Percentiles rank a stretch among this genome's conserved stretches.
These are phyloP conservation scores for Nicotiana obtusifolia DNA, from an alignment of 257 asterid species.

Conservation along the genomic window DNA sequence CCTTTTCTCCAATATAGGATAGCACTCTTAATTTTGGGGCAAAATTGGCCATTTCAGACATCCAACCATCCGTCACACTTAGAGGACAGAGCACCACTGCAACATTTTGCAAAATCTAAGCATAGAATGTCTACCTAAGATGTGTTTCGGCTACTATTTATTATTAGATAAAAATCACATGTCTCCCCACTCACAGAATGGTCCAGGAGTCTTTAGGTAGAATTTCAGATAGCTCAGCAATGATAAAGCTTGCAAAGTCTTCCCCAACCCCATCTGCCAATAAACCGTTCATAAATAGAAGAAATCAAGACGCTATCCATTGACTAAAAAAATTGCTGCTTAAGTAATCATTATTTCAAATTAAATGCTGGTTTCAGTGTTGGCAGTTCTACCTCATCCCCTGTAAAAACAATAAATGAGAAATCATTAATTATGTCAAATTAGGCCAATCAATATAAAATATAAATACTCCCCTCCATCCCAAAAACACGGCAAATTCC, in stretches of 20 bases:
- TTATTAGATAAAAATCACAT: slow-evolving; percentile 5
- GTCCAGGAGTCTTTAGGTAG: slow-evolving; percentile 56
- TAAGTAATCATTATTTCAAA: not conserved
- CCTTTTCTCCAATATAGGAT: slow-evolving; percentile 86
- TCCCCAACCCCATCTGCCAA: slow-evolving; percentile 90
- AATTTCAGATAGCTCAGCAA: slow-evolving; percentile 80
- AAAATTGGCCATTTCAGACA: slow-evolving; percentile 69
- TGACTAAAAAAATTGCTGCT: not conserved
- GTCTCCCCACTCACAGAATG: slow-evolving; percentile 61
- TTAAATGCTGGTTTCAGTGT: slow-evolving; percentile 1
- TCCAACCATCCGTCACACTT: slow-evolving; percentile 90
- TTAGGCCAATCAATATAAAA: not conserved
- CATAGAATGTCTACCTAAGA: not conserved
- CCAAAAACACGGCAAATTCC: not conserved
- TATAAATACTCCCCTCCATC: not conserved
- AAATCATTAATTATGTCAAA: not conserved
- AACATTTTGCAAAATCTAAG: slow-evolving; percentile 18
- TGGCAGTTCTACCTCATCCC: slow-evolving; percentile 72
- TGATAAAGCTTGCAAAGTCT: slow-evolving; percentile 87
- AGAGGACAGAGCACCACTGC: slow-evolving; percentile 96
- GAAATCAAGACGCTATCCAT: slow-evolving; percentile 9
- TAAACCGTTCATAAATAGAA: slow-evolving; percentile 14
- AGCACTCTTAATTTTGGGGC: slow-evolving; percentile 61
- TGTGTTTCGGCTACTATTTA: slow-evolving; percentile 6
- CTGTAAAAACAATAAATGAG: slow-evolving; percentile 38